Evolutionary conservation across 768 basidiomycete species (phyloP).

Genomic region (Tulasnella calospora): DNA sequence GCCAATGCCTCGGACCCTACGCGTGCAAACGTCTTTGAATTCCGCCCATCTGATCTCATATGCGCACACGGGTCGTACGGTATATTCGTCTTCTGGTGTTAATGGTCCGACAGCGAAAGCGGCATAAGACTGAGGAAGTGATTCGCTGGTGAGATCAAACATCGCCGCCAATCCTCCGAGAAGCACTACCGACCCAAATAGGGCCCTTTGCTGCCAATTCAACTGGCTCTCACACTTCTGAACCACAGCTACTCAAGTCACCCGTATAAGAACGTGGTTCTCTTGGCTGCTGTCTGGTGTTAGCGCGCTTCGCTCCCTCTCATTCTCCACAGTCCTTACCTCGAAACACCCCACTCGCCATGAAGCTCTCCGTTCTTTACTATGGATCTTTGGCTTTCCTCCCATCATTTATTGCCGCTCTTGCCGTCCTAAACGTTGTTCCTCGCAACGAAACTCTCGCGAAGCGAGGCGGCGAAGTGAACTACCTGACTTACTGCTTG

Average conservation of each 20-base stretch:
- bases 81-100: background rate
- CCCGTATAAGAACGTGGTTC: background rate
- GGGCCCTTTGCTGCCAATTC: background rate
- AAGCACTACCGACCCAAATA: background rate
- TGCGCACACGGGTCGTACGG: background rate
- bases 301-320: background rate
- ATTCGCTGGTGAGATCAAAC: background rate
- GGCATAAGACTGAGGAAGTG: background rate
- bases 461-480: background rate
- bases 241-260: background rate
- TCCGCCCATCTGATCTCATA: background rate
- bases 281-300: background rate
- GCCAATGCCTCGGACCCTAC: background rate
- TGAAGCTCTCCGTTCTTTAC: background rate
- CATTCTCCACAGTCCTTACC: background rate
- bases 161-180: background rate
- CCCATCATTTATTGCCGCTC: background rate
- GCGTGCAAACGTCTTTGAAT: background rate
- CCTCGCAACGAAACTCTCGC: background rate
- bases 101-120: background rate
- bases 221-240: background rate
- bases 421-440: background rate
- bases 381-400: background rate
- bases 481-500: background rate
- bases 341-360: background rate